Evolutionary conservation across 2,329 filamentous ascomycete species (phyloP).

Genomic region (Penicillium brasilianum): DNA sequence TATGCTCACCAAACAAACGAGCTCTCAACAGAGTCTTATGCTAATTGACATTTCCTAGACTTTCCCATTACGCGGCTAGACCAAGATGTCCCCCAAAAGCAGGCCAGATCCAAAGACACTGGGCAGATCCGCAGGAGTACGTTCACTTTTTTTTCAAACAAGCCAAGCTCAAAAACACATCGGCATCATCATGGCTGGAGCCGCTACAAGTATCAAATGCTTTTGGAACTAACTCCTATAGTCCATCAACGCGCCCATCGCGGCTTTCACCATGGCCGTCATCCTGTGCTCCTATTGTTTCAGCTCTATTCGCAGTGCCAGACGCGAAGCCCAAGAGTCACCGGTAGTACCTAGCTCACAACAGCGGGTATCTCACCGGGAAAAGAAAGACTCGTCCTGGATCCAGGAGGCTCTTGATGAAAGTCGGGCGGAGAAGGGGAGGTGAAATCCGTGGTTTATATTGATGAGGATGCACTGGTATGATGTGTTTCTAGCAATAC

Average conservation of each 20-base stretch:
- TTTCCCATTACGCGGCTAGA: not conserved
- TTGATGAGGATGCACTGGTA: not conserved
- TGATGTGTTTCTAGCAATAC: not conserved
- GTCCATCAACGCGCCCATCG: constrained; percentile 64
- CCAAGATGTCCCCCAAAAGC: constrained; percentile 22
- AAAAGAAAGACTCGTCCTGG: constrained; percentile 35
- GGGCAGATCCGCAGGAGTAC: constrained; percentile 27
- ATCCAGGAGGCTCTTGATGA: constrained; percentile 42
- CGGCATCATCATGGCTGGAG: not conserved
- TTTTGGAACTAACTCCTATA: constrained; percentile 27
- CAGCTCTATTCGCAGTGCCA: constrained; percentile 69
- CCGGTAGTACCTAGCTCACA: constrained; percentile 29
- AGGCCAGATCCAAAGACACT: constrained; percentile 22
- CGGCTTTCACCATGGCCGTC: constrained; percentile 66
- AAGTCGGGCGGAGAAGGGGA: constrained; percentile 28
- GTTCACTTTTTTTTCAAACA: constrained; percentile 11
- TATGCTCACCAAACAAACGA: not conserved
- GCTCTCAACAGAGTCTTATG: not conserved
- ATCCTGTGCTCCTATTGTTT: constrained; percentile 66
- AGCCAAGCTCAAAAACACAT: not conserved
- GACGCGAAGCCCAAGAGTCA: constrained; percentile 66
- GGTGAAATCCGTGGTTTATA: not conserved
- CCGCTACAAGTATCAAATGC: not conserved
- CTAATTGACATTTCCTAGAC: not conserved
- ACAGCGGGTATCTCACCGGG: constrained; percentile 56